phyloP scores from a whole-genome alignment of 2,329 filamentous ascomycete species.

The Trichoderma sp. region DNA sequence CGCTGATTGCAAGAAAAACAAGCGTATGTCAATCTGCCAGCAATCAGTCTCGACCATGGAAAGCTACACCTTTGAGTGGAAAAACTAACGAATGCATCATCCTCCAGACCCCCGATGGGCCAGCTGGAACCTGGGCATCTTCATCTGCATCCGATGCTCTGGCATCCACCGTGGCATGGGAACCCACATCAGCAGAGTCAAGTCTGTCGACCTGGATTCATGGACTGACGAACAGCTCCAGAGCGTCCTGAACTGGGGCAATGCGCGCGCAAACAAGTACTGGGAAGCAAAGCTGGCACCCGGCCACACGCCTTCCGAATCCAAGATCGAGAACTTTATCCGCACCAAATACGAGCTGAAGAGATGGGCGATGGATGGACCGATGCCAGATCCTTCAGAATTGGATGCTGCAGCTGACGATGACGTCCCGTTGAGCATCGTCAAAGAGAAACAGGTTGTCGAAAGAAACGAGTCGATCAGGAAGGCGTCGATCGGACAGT shows the following conservation, averaged over 20 bases:
- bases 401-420: conserved; percentile 85
- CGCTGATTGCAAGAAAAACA: conserved; percentile 98
- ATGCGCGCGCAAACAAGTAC: conserved; percentile 95
- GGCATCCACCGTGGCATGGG: conserved; percentile 99
- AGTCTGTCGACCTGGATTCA: conserved; percentile 95
- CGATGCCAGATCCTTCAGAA: conserved; percentile 88
- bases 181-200: conserved; percentile 96
- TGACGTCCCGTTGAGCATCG: conserved; percentile 68
- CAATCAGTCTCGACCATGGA: not conserved
- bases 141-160: conserved; percentile 97
- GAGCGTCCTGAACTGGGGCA: conserved; percentile 94
- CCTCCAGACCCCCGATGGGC: conserved; percentile 90
- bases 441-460: conserved; percentile 68
- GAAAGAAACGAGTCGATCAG: conserved; percentile 63
- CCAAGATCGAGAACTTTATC: conserved; percentile 99
- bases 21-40: conserved; percentile 65
- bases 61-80: not conserved
- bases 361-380: conserved; percentile 98
- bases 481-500: conserved; percentile 59
- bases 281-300: conserved; percentile 94
- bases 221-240: conserved; percentile 99
- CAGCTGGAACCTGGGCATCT: conserved; percentile 97
- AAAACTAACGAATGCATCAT: conserved; percentile 1
- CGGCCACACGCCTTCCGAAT: conserved; percentile 90
- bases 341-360: conserved; percentile 98